Evolutionary conservation across 2,329 filamentous ascomycete species (phyloP).

Genomic region (Elsinoe arachidis): DNA sequence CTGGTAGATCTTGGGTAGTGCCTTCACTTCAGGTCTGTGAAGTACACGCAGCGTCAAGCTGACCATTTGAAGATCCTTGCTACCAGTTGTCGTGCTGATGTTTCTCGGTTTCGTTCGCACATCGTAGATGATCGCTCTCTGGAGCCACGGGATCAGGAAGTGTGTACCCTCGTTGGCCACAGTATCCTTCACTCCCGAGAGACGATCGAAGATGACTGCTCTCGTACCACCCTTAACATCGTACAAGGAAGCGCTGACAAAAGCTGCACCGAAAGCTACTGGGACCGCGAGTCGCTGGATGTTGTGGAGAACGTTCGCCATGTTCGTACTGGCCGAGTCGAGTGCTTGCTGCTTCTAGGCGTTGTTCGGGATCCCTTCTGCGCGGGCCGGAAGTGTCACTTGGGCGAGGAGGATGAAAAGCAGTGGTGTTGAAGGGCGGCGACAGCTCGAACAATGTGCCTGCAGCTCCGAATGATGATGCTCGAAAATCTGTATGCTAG

Average conservation of each 20-base stretch:
- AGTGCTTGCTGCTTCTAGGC: not conserved
- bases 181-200: slow-evolving; percentile 83
- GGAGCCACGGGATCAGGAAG: slow-evolving; percentile 91
- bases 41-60: slow-evolving; percentile 93
- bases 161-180: slow-evolving; percentile 96
- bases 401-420: too few species aligned
- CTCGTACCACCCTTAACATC: slow-evolving; percentile 91
- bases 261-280: slow-evolving; percentile 55
- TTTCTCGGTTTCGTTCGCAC: slow-evolving; percentile 95
- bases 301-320: slow-evolving; percentile 46
- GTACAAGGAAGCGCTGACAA: slow-evolving; percentile 78
- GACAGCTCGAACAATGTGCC: not conserved
- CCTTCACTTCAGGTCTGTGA: slow-evolving; percentile 86
- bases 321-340: slow-evolving; percentile 15
- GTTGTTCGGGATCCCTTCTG: not conserved
- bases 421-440: not conserved
- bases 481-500: slow-evolving; percentile 5
- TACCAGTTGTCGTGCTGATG: slow-evolving; percentile 93
- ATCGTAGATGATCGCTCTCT: slow-evolving; percentile 90
- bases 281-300: slow-evolving; percentile 66
- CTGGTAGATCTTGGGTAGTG: slow-evolving; percentile 96
- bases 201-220: slow-evolving; percentile 94
- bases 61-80: slow-evolving; percentile 99
- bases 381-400: not conserved
- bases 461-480: slow-evolving; percentile 15